These are phyloP conservation scores for Vitis hybrid DNA, from an alignment of 177 flowering plant genomes.

Conservation along the genomic window DNA sequence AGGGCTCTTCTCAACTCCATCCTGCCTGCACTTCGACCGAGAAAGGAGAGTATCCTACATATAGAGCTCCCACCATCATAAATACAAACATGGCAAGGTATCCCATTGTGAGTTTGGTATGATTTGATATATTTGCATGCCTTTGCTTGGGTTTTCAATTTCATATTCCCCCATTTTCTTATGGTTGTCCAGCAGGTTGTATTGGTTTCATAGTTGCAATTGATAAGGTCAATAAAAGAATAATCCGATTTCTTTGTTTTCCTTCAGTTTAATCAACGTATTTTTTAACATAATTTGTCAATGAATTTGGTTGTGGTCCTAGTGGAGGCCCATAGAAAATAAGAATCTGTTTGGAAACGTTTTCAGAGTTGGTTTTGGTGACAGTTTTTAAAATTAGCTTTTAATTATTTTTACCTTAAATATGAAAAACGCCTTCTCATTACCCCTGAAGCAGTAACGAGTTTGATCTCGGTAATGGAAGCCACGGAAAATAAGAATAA, in stretches of 20 bases:
- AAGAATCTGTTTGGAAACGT: too few species aligned
- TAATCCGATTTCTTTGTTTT: conserved; percentile 4
- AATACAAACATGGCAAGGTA: not conserved
- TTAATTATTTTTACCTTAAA: too few species aligned
- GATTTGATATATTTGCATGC: not conserved
- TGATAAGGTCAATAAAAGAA: conserved; percentile 7
- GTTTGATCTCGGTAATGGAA: too few species aligned
- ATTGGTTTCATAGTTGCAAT: not conserved
- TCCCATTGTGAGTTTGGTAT: not conserved
- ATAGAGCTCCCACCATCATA: conserved; percentile 1
- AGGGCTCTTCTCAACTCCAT: conserved; percentile 50
- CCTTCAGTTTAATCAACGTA: not conserved
- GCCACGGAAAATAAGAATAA: too few species aligned
- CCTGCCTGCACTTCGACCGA: conserved; percentile 41
- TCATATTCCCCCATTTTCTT: not conserved
- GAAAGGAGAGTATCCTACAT: conserved; percentile 44
- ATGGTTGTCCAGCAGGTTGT: not conserved
- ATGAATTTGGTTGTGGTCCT: too few species aligned
- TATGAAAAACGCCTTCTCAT: too few species aligned
- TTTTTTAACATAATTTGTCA: not conserved
- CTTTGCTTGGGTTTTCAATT: conserved; percentile 1
- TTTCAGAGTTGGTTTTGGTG: too few species aligned
- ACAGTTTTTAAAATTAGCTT: too few species aligned
- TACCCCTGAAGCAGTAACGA: too few species aligned
- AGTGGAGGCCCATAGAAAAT: too few species aligned